These are phyloP conservation scores for Emmonsia crescens DNA, from an alignment of 2,329 filamentous ascomycete species.

Conservation along the genomic window DNA sequence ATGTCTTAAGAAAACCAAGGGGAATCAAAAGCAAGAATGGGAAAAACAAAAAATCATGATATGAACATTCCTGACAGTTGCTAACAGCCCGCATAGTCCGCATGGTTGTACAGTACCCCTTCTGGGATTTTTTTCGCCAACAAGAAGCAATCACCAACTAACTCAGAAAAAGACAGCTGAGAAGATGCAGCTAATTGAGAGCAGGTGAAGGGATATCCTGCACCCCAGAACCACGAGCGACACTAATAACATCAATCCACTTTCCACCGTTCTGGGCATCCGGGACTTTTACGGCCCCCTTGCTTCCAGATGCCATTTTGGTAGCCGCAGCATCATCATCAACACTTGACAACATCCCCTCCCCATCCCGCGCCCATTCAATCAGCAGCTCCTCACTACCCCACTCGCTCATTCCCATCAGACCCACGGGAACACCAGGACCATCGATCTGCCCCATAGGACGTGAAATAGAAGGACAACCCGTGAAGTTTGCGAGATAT, in stretches of 20 bases:
- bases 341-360: slow-evolving; percentile 35
- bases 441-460: slow-evolving; percentile 61
- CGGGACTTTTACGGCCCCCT: slow-evolving; percentile 21
- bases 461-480: slow-evolving; percentile 62
- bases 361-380: slow-evolving; percentile 43
- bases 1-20: not conserved
- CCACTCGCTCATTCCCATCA: slow-evolving; percentile 48
- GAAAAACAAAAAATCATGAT: not conserved
- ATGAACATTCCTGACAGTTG: not conserved
- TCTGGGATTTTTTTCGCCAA: not conserved
- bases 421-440: slow-evolving; percentile 36
- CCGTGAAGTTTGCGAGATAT: slow-evolving; percentile 73
- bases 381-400: slow-evolving; percentile 43
- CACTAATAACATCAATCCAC: slow-evolving; percentile 31
- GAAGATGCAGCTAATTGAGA: not conserved
- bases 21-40: not conserved
- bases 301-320: slow-evolving; percentile 5
- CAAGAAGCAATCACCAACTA: not conserved
- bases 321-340: slow-evolving; percentile 5
- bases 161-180: not conserved
- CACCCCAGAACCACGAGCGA: slow-evolving; percentile 13
- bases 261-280: slow-evolving; percentile 15
- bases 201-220: not conserved
- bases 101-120: too few species aligned
- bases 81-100: too few species aligned